phyloP scores from a whole-genome alignment of 2,329 filamentous ascomycete genomes.

The Botrytis fabae region DNA sequence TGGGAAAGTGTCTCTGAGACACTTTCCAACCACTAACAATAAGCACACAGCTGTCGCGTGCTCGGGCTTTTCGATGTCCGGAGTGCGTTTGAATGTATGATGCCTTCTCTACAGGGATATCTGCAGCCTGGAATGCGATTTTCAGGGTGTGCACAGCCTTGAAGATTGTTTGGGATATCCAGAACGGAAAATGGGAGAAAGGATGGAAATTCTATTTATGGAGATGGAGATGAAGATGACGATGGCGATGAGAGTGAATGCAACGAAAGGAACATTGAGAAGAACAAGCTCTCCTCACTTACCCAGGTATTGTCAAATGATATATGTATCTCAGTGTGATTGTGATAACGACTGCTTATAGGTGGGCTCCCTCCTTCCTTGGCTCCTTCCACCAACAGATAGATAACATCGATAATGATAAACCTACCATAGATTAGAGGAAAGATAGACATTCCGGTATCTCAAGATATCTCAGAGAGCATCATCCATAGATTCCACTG shows the following conservation, averaged over 20 bases:
- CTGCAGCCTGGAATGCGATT: conserved; percentile 18
- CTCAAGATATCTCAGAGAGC: background rate
- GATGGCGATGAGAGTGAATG: background rate
- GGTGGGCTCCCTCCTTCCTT: background rate
- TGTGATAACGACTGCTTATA: conserved; percentile 5
- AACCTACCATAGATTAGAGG: background rate
- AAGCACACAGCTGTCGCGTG: conserved; percentile 8
- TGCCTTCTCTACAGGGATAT: conserved; percentile 19
- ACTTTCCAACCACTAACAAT: conserved; percentile 40
- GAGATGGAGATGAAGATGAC: background rate
- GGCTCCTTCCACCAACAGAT: background rate
- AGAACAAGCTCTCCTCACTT: background rate
- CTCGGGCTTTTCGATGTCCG: conserved; percentile 3
- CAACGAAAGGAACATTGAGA: background rate
- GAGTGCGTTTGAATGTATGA: conserved; percentile 8
- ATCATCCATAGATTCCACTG: background rate
- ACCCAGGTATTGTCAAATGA: background rate
- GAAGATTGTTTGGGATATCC: background rate
- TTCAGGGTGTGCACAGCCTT: conserved; percentile 8
- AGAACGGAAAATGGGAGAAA: background rate
- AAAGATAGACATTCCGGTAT: background rate
- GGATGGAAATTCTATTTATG: background rate
- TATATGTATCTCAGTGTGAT: background rate
- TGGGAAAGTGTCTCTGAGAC: conserved; percentile 44
- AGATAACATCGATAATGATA: conserved; percentile 1